A percentile compares a stretch with the other conserved stretches of the same genome.
Evolutionary conservation across 1,284 basidiomycete genomes (phyloP).

Genomic region (Ceratobasidium sp.): DNA sequence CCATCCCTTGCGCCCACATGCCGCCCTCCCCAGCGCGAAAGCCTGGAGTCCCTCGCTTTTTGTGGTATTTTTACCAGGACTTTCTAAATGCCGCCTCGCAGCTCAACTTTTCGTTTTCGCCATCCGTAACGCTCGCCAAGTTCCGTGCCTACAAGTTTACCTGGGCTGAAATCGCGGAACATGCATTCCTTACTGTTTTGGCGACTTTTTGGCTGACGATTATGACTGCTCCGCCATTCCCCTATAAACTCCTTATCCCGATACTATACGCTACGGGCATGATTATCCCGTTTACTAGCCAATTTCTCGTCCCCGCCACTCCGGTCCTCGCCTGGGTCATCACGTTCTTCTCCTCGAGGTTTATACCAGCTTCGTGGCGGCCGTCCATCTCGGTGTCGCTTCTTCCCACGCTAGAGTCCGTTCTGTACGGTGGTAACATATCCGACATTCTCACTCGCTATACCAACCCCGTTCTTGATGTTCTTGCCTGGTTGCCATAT

Average conservation of each 20-base stretch:
- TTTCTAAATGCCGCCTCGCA: constrained; percentile 37
- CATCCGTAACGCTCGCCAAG: constrained; percentile 74
- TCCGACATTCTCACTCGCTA: constrained; percentile 95
- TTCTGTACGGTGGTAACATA: constrained; percentile 96
- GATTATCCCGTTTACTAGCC: constrained; percentile 86
- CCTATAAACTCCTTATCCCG: constrained; percentile 87
- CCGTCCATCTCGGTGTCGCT: constrained; percentile 92
- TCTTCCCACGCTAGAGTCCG: constrained; percentile 93
- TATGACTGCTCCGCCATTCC: constrained; percentile 79
- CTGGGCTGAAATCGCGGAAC: constrained; percentile 72
- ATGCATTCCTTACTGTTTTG: constrained; percentile 70
- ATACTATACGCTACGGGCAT: constrained; percentile 76
- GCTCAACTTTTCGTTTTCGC: constrained; percentile 62
- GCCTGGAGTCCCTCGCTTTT: constrained; percentile 26
- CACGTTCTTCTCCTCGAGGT: constrained; percentile 87
- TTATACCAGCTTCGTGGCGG: constrained; percentile 80
- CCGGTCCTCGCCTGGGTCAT: constrained; percentile 90
- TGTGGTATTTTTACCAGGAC: constrained; percentile 42
- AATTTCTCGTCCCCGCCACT: constrained; percentile 88
- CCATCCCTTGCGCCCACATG: too few species aligned
- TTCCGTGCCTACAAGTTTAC: constrained; percentile 66
- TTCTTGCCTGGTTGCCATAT: constrained; percentile 96
- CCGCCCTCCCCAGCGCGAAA: constrained; percentile 36
- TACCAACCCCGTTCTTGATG: constrained; percentile 91
- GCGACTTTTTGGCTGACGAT: constrained; percentile 82